These are phyloP conservation scores for Solanum hybrid DNA, from an alignment of 305 asterid genomes.

Conservation along the genomic window DNA sequence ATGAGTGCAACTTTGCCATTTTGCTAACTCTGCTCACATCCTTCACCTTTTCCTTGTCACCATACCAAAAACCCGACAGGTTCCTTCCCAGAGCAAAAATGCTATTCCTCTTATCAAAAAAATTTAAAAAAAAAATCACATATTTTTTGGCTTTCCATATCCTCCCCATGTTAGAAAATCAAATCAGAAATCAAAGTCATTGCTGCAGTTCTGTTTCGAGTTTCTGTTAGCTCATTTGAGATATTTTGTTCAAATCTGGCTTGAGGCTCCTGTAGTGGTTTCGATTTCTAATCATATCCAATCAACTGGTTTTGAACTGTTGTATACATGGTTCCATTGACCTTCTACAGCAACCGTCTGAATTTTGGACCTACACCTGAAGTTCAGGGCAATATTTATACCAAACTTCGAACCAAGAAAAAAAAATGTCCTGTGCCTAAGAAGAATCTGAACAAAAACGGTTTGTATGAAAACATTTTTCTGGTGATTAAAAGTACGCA, in stretches of 20 bases:
- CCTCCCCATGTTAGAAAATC: background rate
- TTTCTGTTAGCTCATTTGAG: background rate
- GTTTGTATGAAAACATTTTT: background rate
- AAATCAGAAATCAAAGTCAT: background rate
- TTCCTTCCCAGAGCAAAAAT: background rate
- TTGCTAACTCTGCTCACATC: background rate
- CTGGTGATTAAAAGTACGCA: too few relatives aligned
- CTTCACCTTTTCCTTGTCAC: background rate
- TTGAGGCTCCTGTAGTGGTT: background rate
- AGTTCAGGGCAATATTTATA: background rate
- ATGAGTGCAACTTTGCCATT: background rate
- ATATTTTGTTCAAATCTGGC: background rate
- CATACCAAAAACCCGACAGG: background rate
- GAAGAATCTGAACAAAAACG: background rate
- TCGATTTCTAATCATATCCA: background rate
- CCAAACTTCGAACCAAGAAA: background rate
- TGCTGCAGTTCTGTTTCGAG: background rate
- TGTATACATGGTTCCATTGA: background rate
- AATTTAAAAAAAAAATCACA: background rate
- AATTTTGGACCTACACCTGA: background rate
- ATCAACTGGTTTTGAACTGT: background rate
- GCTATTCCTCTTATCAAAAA: background rate
- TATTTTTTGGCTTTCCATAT: background rate
- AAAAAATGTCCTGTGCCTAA: background rate
- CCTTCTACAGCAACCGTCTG: background rate